Evolutionary conservation across 176 grass and related monocot species (phyloP).

Genomic region (Oryza australiensis): DNA sequence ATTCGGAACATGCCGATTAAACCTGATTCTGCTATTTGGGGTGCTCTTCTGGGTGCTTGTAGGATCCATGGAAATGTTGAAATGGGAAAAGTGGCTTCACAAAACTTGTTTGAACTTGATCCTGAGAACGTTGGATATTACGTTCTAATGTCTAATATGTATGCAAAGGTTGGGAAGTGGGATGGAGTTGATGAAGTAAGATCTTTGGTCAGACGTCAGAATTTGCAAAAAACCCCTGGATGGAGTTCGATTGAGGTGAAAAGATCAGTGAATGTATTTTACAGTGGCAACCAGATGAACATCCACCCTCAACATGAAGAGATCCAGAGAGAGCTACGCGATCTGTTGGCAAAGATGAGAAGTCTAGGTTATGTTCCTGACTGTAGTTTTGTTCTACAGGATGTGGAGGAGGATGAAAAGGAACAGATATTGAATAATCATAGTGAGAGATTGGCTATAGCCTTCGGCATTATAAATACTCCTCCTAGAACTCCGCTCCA

Average conservation of each 20-base stretch:
- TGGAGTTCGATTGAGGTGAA: conserved; percentile 85
- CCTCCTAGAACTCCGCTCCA: conserved; percentile 52
- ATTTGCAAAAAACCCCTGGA: conserved; percentile 70
- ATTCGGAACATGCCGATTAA: conserved; percentile 54
- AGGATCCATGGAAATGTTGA: conserved; percentile 77
- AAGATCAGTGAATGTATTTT: conserved; percentile 65
- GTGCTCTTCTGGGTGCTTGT: conserved; percentile 72
- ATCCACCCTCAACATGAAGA: conserved; percentile 62
- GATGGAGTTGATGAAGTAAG: conserved; percentile 75
- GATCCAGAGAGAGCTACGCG: conserved; percentile 55
- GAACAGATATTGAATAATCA: conserved; percentile 71
- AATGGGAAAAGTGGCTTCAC: conserved; percentile 61
- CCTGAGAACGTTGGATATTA: conserved; percentile 76
- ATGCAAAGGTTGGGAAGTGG: conserved; percentile 77
- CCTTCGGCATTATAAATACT: conserved; percentile 77
- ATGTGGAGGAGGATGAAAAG: conserved; percentile 80
- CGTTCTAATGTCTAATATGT: conserved; percentile 82
- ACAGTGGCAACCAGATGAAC: conserved; percentile 60
- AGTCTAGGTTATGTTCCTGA: conserved; percentile 69
- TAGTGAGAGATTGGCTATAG: conserved; percentile 76
- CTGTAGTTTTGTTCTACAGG: conserved; percentile 76
- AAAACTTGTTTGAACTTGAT: conserved; percentile 65
- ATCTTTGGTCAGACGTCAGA: conserved; percentile 58
- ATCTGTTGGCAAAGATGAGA: conserved; percentile 62
- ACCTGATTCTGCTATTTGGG: conserved; percentile 73